Evolutionary conservation across 2,329 filamentous ascomycete genomes (phyloP), one percentile per base, ranked within the genome.

Genomic region (Talaromyces sp.): DNA sequence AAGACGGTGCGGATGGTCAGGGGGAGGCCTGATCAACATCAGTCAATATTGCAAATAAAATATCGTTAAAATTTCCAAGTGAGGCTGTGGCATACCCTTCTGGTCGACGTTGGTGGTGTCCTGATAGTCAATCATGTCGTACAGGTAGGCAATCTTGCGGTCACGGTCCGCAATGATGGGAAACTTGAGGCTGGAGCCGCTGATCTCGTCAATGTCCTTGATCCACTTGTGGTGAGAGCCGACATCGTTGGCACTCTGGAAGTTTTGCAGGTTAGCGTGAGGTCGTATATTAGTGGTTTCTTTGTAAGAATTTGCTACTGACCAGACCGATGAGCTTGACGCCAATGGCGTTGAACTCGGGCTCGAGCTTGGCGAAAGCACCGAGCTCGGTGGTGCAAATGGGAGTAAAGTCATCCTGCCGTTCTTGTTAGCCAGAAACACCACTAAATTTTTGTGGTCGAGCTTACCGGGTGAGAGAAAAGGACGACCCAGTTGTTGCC

Each of bases 351-450:
- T 86, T 84, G 78, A 97, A 96, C 77, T 96, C 91, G 69, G 87
- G 85, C 80, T 91, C 87, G 65, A 96, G 83, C 79, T 92, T 94
- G 68, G 92, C 90, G 70, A 97, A 95, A 62, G 92, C 92, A 64
- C 92, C 92, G 64, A 97, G 88, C 81, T 97, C 92, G 58, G 92
- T 97, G 65, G 92, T 97, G 84, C 92, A 97, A 62, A 96, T 92
- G 58, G 92, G 92, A 1, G 92, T 96, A 83, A 90, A 96, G 78
- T 96, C 92, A 70, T 75, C 75, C 71, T 73, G 32, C 9, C 55
- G 43, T 43, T 12, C 48, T 17, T 29, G 48, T 52, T n/a, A 52
- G 26, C 17, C 10, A 4, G 10, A 24, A 17, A 24, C n/a, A 10
- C 3, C 2, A 10, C 17, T 26, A 53, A 54, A 10, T 35, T 1